Percentiles rank a stretch among this genome's conserved stretches.
Evolutionary conservation across 495 filamentous ascomycete species (phyloP).

Genomic region (Tuber calosporum): DNA sequence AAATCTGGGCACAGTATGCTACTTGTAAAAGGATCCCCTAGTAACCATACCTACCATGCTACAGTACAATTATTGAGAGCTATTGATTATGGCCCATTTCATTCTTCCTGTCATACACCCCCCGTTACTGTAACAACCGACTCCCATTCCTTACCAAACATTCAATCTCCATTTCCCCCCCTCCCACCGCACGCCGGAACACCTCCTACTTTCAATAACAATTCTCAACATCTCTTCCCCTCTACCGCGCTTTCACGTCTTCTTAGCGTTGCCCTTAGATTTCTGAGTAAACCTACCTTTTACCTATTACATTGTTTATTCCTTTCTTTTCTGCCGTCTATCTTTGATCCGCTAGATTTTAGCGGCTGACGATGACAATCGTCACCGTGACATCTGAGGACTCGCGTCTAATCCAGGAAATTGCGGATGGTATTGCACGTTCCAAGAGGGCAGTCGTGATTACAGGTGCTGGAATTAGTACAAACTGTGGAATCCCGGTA

Average conservation of each 20-base stretch:
- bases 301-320: not conserved
- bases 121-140: constrained; percentile 1
- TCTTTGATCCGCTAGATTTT: not conserved
- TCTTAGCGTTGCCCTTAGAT: not conserved
- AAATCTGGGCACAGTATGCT: not conserved
- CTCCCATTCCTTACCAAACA: not conserved
- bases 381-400: constrained; percentile 49
- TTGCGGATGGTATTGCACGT: constrained; percentile 55
- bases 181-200: not conserved
- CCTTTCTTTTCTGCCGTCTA: not conserved
- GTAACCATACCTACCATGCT: not conserved
- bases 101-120: not conserved
- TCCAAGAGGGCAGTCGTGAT: constrained; percentile 59
- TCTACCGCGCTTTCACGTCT: not conserved
- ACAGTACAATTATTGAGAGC: not conserved
- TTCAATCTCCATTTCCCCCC: not conserved
- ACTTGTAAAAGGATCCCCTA: not conserved
- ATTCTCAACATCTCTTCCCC: not conserved
- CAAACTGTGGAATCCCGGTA: constrained; percentile 66
- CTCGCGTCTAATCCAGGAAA: constrained; percentile 51
- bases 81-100: not conserved
- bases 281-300: not conserved
- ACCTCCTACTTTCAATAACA: not conserved
- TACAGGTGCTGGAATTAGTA: constrained; percentile 65
- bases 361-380: constrained; percentile 48